Percentiles rank a stretch among this genome's conserved stretches.
Evolutionary conservation across 768 basidiomycete species (phyloP).

Genomic region (Coprinopsis sp.): DNA sequence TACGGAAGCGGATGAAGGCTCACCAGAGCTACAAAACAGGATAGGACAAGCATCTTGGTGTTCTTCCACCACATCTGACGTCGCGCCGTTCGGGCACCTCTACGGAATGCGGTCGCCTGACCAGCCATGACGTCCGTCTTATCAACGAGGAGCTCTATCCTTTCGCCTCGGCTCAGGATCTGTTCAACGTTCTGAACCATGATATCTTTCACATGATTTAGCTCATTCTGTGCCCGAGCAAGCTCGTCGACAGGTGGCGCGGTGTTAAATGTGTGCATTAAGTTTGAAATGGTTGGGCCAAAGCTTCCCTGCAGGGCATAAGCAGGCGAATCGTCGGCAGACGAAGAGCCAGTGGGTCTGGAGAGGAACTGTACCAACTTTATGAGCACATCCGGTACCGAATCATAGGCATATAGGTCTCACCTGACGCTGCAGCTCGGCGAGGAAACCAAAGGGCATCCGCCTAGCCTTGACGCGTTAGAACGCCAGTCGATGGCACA

Average conservation of each 20-base stretch:
- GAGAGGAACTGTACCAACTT: constrained; percentile 45
- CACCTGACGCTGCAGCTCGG: constrained; percentile 79
- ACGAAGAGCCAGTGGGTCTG: constrained; percentile 60
- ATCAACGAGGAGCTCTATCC: constrained; percentile 93
- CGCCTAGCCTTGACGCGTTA: constrained; percentile 61
- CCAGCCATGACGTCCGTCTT: constrained; percentile 95
- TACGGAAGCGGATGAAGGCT: constrained; percentile 22
- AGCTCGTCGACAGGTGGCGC: constrained; percentile 86
- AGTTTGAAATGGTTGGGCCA: constrained; percentile 60
- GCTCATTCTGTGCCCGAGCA: constrained; percentile 81
- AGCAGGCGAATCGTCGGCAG: constrained; percentile 48
- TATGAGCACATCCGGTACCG: neutral
- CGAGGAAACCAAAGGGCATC: constrained; percentile 91
- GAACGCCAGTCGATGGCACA: too few species aligned
- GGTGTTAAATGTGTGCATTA: constrained; percentile 88
- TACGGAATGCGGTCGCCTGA: constrained; percentile 88
- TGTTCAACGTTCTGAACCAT: constrained; percentile 99
- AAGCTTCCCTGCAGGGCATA: constrained; percentile 71
- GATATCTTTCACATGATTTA: constrained; percentile 89
- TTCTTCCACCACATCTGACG: constrained; percentile 92
- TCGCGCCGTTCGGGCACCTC: constrained; percentile 80
- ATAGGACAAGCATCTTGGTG: constrained; percentile 61
- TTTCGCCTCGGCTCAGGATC: constrained; percentile 89
- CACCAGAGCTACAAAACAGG: constrained; percentile 67
- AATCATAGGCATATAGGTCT: constrained; percentile 12